Conservation (phyloP, 352 stramenopile genomes). For the Globisporangium irregulare region DNA sequence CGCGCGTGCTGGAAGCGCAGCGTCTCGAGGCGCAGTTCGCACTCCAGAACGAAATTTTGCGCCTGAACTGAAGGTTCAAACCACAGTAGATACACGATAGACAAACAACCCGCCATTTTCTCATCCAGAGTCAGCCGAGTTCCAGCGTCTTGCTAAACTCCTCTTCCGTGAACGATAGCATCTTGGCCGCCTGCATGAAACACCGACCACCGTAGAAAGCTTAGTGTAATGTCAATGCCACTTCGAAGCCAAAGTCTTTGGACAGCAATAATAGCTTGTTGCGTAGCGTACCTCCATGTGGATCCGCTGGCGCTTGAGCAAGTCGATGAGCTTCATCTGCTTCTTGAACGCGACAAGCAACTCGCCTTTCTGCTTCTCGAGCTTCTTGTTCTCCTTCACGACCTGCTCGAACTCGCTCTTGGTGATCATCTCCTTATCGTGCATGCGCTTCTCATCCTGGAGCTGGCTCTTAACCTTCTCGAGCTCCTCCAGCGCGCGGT, state of each 20-base stretch:
- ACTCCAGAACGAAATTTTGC: slow-evolving; percentile 63
- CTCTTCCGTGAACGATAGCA: slow-evolving; percentile 84
- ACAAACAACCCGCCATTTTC: not conserved
- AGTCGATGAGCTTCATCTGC: slow-evolving; percentile 86
- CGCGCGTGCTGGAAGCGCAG: slow-evolving; percentile 70
- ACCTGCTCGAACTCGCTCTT: slow-evolving; percentile 61
- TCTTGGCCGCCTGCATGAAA: slow-evolving; percentile 58
- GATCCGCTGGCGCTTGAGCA: slow-evolving; percentile 82
- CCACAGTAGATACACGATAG: not conserved
- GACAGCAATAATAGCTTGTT: not conserved
- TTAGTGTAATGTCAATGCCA: not conserved
- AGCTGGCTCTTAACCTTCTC: slow-evolving; percentile 70
- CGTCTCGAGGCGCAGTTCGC: slow-evolving; percentile 64
- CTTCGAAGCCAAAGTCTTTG: not conserved
- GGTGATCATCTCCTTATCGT: slow-evolving; percentile 43
- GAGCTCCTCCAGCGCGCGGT: slow-evolving; percentile 72
- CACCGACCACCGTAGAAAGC: not conserved
- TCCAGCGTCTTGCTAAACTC: slow-evolving; percentile 81
- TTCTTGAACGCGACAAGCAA: slow-evolving; percentile 79
- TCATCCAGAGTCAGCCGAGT: slow-evolving; percentile 29
- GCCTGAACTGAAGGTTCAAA: slow-evolving; percentile 25
- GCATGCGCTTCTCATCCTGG: slow-evolving; percentile 47
- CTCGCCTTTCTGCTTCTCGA: slow-evolving; percentile 85
- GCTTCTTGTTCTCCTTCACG: slow-evolving; percentile 63
- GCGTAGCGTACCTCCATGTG: slow-evolving; percentile 65